Evolutionary conservation across 2,329 filamentous ascomycete species (phyloP).

Genomic region (Didymosphaeria variabile): DNA sequence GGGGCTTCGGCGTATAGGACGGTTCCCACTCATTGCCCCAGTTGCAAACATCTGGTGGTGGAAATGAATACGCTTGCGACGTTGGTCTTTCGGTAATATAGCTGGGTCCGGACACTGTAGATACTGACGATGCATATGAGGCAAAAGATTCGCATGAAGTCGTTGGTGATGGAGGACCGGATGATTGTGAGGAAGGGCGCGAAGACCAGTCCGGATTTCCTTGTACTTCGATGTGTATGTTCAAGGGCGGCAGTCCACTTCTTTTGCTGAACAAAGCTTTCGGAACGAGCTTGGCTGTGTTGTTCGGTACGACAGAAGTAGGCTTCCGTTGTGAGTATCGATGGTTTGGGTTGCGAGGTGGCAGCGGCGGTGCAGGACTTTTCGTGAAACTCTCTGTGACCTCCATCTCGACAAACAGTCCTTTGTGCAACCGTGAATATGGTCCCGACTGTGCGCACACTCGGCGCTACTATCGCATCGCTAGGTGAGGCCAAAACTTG

Average conservation of each 20-base stretch:
- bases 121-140: conserved; percentile 23
- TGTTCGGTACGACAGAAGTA: conserved; percentile 20
- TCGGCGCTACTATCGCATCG: neutral
- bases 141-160: conserved; percentile 27
- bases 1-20: conserved; percentile 21
- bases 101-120: conserved; percentile 29
- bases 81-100: conserved; percentile 22
- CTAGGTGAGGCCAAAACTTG: neutral
- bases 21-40: conserved; percentile 17
- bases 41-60: conserved; percentile 15
- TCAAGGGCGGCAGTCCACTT: conserved; percentile 26
- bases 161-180: conserved; percentile 24
- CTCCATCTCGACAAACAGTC: conserved; percentile 1
- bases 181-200: conserved; percentile 23
- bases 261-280: conserved; percentile 39
- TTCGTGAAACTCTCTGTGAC: conserved; percentile 1
- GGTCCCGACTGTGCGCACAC: neutral
- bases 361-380: conserved; percentile 16
- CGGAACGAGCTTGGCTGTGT: conserved; percentile 28
- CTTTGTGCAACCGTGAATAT: neutral
- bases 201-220: conserved; percentile 25
- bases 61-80: conserved; percentile 23
- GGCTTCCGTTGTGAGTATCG: neutral
- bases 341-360: conserved; percentile 15
- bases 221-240: conserved; percentile 31